Base-by-base conservation (phyloP, 257 asterid species). In the Coffea eugenioides region DNA sequence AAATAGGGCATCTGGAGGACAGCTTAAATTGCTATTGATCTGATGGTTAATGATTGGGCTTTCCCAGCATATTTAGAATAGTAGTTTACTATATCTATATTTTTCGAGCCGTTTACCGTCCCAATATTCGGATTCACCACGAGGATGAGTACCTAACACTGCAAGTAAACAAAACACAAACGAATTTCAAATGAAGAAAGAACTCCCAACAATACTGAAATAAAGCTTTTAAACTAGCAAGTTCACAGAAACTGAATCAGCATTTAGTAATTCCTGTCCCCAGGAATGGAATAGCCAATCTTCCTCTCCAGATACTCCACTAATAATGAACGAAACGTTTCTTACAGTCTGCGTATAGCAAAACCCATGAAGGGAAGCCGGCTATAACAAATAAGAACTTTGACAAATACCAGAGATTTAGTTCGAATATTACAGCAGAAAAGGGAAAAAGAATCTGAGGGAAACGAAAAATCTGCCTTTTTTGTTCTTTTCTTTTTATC, bases 391-490 rank as follows among this genome's bases (percentile, higher is more conserved):
- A 27, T 23, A 77, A 39, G 5, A 39, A 39, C 3, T 39, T 52
- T 68, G 64, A 68, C 48, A 51, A 61, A 51, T 14, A 64, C 80
- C 73, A 77, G 80, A 14, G 15, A 31, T 64, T 76, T 76, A 20
- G 65, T 27, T 43, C 59, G 54, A 84, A 81, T 62, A 81, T 77
- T 74, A 81, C 77, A 74, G 75, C 77, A 81, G 82, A 43, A 82
- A 71, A 56, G 41, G 69, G 64, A 43, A 65, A 65, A 69, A 71
- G 74, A 61, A 71, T 61, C 31, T 54, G 31, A 27, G 25, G 68
- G 59, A 67, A 76, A 82, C n/a, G 75, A 81, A 79, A 70, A 82
- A 31, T 80, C 84, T 62, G 82, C 54, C 12, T 79, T 83, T 46
- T 59, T 2, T 31, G 34, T 31, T 31, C 34, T 31, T 71, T 54